A percentile compares a stretch with the other conserved stretches of the same genome.
Evolutionary conservation across 2,329 filamentous ascomycete genomes (phyloP).

Genomic region (Fusarium sp.): DNA sequence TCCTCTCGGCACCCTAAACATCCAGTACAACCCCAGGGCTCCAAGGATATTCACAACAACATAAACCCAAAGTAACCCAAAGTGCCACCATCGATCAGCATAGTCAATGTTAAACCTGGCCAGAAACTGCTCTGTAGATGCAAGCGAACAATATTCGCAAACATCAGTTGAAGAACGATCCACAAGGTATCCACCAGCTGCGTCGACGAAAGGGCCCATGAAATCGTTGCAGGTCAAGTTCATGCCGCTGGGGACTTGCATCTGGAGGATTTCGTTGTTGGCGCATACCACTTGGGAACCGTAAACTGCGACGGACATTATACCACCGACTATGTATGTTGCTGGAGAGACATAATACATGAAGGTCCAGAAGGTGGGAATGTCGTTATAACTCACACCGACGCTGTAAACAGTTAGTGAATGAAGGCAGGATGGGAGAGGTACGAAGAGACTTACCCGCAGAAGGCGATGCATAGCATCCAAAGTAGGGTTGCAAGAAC

Average conservation of each 20-base stretch:
- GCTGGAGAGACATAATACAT: slow-evolving; percentile 76
- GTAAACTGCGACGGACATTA: slow-evolving; percentile 56
- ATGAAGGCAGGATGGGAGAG: not conserved
- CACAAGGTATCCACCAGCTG: slow-evolving; percentile 59
- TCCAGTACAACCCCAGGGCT: slow-evolving; percentile 61
- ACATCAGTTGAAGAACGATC: slow-evolving; percentile 54
- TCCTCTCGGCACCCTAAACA: slow-evolving; percentile 50
- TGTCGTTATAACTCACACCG: slow-evolving; percentile 63
- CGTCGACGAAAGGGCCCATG: slow-evolving; percentile 55
- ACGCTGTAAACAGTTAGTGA: slow-evolving; percentile 58
- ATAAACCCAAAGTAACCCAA: slow-evolving; percentile 65
- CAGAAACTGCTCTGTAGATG: slow-evolving; percentile 54
- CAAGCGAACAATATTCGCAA: slow-evolving; percentile 58
- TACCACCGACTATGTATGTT: slow-evolving; percentile 73
- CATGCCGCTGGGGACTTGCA: slow-evolving; percentile 62
- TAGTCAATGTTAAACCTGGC: slow-evolving; percentile 57
- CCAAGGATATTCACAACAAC: slow-evolving; percentile 60
- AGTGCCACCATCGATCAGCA: slow-evolving; percentile 65
- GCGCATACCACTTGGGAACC: slow-evolving; percentile 42
- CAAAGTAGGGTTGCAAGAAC: slow-evolving; percentile 54
- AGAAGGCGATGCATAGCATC: slow-evolving; percentile 44
- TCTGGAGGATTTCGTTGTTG: slow-evolving; percentile 60
- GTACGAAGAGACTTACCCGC: slow-evolving; percentile 49
- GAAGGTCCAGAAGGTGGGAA: slow-evolving; percentile 78
- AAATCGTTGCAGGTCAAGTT: slow-evolving; percentile 64